Evolutionary conservation across 2,329 filamentous ascomycete species (phyloP).

Genomic region (Chalaropsis thielavioides): DNA sequence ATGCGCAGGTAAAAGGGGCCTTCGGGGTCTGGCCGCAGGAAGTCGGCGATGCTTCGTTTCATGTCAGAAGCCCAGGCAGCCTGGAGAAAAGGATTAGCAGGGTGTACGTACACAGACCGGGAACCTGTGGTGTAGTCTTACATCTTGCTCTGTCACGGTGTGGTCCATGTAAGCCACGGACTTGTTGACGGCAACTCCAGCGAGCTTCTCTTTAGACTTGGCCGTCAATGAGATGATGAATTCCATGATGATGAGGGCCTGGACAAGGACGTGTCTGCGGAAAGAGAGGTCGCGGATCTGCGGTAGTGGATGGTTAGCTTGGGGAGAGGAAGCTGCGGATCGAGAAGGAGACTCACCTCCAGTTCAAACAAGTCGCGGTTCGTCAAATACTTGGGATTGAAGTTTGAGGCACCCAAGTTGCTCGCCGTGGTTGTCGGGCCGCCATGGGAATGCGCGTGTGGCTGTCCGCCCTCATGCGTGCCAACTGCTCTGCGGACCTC

Average conservation of each 20-base stretch:
- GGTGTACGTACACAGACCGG: background rate
- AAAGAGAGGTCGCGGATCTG: constrained; percentile 90
- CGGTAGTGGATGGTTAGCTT: constrained; percentile 4
- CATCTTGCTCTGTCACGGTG: constrained; percentile 66
- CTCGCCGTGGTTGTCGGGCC: background rate
- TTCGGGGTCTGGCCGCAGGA: constrained; percentile 65
- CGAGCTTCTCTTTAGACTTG: constrained; percentile 64
- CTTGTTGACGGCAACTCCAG: constrained; percentile 58
- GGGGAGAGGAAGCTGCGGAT: background rate
- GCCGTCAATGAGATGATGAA: constrained; percentile 85
- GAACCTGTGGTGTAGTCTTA: constrained; percentile 30
- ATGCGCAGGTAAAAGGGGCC: constrained; percentile 92
- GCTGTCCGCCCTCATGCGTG: background rate
- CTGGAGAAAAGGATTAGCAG: constrained; percentile 23
- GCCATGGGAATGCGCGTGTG: background rate
- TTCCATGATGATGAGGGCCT: constrained; percentile 86
- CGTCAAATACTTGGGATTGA: constrained; percentile 98
- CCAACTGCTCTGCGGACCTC: constrained; percentile 26
- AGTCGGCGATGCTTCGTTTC: constrained; percentile 64
- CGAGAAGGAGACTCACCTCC: constrained; percentile 43
- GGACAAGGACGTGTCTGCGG: constrained; percentile 82
- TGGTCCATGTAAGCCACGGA: constrained; percentile 72
- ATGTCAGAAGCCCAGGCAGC: constrained; percentile 72
- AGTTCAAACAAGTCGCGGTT: constrained; percentile 91
- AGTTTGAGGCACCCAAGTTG: constrained; percentile 27